phyloP scores from a whole-genome alignment of 1,284 basidiomycete species.

The Ceratobasidium sp. region DNA sequence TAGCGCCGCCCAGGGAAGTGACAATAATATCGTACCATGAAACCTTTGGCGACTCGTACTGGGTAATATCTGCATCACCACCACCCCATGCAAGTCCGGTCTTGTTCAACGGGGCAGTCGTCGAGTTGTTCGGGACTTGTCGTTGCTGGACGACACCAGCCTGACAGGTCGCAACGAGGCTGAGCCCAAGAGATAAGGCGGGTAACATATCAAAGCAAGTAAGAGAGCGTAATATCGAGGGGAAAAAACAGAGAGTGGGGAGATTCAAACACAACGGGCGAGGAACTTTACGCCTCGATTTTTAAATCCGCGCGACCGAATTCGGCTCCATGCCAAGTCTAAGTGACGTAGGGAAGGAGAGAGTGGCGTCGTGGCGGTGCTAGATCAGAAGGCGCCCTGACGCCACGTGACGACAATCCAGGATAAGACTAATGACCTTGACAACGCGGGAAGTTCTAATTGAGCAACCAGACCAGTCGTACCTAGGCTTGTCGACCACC shows the following conservation, averaged over 20 bases:
- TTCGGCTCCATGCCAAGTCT: conserved; percentile 23
- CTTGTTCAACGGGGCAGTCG: conserved; percentile 24
- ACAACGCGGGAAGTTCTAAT: conserved; percentile 21
- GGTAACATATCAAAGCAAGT: conserved; percentile 5
- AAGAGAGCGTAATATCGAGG: not conserved
- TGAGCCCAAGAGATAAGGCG: conserved; percentile 17
- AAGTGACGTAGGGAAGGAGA: not conserved
- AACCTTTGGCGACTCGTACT: conserved; percentile 40
- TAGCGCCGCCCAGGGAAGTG: not conserved
- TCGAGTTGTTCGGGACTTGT: conserved; percentile 18
- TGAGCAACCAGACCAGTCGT: not conserved
- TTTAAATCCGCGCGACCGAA: conserved; percentile 7
- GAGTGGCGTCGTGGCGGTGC: conserved; percentile 13
- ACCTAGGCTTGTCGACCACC: conserved; percentile 16
- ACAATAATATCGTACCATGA: conserved; percentile 16
- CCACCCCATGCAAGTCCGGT: conserved; percentile 40
- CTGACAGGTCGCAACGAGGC: not conserved
- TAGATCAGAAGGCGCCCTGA: not conserved
- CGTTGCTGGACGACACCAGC: conserved; percentile 13
- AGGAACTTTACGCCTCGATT: not conserved
- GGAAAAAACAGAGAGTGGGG: not conserved
- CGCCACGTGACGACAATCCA: conserved; percentile 6
- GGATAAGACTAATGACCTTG: not conserved
- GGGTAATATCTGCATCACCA: conserved; percentile 40
- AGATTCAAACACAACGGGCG: conserved; percentile 2